Conservation (phyloP, 163 green algal species). For the Chlamydomonas reinhardtii region DNA sequence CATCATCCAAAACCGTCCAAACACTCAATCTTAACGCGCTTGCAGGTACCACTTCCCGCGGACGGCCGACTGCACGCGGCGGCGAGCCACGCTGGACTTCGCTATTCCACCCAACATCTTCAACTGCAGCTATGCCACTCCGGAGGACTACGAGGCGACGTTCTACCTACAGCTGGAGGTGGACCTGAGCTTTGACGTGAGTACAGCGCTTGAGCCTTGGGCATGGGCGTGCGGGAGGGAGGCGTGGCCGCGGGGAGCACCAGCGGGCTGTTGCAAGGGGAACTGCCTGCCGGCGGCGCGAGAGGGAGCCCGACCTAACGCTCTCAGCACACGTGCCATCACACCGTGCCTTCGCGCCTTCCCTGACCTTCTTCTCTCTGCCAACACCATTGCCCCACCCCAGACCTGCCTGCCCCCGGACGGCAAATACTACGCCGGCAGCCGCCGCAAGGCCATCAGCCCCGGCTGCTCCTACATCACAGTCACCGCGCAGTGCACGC, state of each 20-base stretch:
- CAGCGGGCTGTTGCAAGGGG: too few species aligned
- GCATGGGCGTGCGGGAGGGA: background rate
- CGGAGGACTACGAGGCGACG: background rate
- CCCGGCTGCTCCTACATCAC: constrained; percentile 12
- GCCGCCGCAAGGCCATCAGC: background rate
- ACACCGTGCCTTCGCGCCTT: too few species aligned
- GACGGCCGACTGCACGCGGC: background rate
- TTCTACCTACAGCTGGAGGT: constrained; percentile 6
- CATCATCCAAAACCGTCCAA: too few species aligned
- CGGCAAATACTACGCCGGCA: constrained; percentile 1
- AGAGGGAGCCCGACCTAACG: too few species aligned
- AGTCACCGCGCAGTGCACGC: background rate
- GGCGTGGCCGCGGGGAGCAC: background rate
- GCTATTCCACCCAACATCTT: background rate
- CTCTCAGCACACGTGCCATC: too few species aligned
- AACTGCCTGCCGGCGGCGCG: too few species aligned
- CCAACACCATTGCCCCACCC: too few species aligned
- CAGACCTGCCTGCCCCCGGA: background rate
- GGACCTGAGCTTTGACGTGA: background rate
- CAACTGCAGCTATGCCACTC: background rate
- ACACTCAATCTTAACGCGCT: too few species aligned
- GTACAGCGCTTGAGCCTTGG: background rate
- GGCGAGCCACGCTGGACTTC: background rate
- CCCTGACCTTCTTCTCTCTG: too few species aligned
- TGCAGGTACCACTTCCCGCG: background rate